Percentiles rank a stretch among this genome's conserved stretches.
Conservation (phyloP, 176 grass and related monocot species). For the Carex pumila region DNA sequence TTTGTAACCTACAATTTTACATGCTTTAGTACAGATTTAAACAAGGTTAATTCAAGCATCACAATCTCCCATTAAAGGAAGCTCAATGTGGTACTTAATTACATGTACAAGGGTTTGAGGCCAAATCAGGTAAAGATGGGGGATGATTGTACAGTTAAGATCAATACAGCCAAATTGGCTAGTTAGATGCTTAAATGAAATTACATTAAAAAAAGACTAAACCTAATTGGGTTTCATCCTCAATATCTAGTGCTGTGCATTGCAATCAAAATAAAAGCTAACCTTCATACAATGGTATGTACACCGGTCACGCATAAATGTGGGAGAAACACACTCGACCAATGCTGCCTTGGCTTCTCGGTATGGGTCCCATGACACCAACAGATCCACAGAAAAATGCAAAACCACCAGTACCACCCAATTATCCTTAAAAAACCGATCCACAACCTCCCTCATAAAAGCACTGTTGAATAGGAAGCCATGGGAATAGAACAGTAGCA, state of each 20-base stretch:
- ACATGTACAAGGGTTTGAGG: not conserved
- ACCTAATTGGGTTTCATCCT: not conserved
- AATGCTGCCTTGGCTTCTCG: conserved; percentile 60
- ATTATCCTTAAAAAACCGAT: conserved; percentile 61
- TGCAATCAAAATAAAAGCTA: not conserved
- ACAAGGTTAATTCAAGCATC: not conserved
- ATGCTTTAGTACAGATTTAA: not conserved
- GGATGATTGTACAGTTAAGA: not conserved
- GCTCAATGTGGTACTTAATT: not conserved
- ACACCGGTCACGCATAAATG: conserved; percentile 43
- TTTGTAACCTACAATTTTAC: conserved; percentile 36
- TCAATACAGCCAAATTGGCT: not conserved
- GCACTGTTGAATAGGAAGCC: conserved; percentile 37
- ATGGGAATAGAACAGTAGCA: conserved; percentile 56
- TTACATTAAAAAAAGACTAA: not conserved
- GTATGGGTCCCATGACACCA: conserved; percentile 62
- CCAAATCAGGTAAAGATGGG: not conserved
- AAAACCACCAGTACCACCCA: conserved; percentile 65
- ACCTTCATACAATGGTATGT: conserved; percentile 53
- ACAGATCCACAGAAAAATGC: conserved; percentile 57
- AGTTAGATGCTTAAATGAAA: not conserved
- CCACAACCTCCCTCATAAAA: conserved; percentile 59
- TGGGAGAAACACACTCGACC: conserved; percentile 41
- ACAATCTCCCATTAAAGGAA: not conserved
- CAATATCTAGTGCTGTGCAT: not conserved